Evolutionary conservation across 1,284 basidiomycete genomes (phyloP).

Genomic region (Mycena citricolor): DNA sequence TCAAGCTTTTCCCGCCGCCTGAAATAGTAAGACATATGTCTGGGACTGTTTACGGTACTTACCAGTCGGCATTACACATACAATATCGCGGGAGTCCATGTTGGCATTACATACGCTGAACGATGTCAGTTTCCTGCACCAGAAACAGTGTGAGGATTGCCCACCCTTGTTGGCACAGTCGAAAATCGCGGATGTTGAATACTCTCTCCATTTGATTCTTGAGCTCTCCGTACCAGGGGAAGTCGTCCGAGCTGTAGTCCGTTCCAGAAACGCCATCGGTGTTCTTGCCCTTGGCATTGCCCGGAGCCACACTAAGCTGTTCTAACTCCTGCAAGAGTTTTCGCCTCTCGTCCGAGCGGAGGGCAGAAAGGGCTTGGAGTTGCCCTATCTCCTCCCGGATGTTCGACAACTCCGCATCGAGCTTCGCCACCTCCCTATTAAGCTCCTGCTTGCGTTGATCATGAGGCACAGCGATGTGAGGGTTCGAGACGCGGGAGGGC

Average conservation of each 20-base stretch:
- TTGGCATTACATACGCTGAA: conserved; percentile 83
- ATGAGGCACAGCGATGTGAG: conserved; percentile 4
- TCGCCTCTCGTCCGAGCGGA: conserved; percentile 36
- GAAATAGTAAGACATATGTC: conserved; percentile 9
- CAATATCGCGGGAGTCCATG: conserved; percentile 78
- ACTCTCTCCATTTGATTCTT: conserved; percentile 52
- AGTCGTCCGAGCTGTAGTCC: conserved; percentile 38
- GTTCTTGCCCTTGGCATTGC: conserved; percentile 31
- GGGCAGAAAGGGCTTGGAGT: conserved; percentile 28
- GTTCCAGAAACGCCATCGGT: conserved; percentile 31
- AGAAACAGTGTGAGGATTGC: conserved; percentile 1
- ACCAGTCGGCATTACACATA: conserved; percentile 90
- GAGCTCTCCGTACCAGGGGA: conserved; percentile 41
- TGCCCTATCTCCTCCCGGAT: conserved; percentile 43
- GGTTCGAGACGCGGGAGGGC: conserved; percentile 8
- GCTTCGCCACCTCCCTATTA: conserved; percentile 35
- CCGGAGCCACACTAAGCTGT: conserved; percentile 6
- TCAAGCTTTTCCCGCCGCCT: conserved; percentile 88
- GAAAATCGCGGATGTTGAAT: conserved; percentile 62
- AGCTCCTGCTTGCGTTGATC: conserved; percentile 31
- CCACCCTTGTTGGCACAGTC: conserved; percentile 58
- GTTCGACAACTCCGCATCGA: conserved; percentile 44
- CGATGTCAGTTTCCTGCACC: neutral
- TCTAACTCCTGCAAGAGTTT: conserved; percentile 24
- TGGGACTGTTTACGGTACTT: conserved; percentile 16